Conservation (phyloP, 1,284 basidiomycete species). For the Agaricales sp. region DNA sequence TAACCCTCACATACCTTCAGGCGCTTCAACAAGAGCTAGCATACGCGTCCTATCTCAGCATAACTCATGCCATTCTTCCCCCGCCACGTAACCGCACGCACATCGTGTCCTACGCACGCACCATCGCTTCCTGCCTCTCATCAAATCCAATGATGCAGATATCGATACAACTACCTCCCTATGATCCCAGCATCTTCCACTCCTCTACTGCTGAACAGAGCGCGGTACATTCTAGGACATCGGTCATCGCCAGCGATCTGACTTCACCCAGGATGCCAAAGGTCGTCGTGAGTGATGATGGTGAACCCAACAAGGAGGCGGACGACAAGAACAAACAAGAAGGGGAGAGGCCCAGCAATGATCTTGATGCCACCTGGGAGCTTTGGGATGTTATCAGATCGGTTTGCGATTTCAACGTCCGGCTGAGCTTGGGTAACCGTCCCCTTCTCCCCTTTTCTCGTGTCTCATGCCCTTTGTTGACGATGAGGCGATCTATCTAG, state of each 20-base stretch:
- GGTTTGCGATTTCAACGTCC: constrained; percentile 79
- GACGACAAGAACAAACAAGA: constrained; percentile 26
- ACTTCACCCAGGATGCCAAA: constrained; percentile 23
- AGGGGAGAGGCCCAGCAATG: constrained; percentile 28
- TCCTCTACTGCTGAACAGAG: constrained; percentile 13
- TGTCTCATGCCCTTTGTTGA: constrained; percentile 8
- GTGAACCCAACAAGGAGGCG: no score
- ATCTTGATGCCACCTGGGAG: constrained; percentile 87
- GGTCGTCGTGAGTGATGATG: constrained; percentile 20
- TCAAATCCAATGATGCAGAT: constrained; percentile 64
- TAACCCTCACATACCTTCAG: constrained; percentile 26
- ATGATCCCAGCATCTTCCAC: constrained; percentile 56
- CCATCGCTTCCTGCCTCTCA: constrained; percentile 71
- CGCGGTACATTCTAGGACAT: constrained; percentile 2
- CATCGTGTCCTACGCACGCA: constrained; percentile 88
- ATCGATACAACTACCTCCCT: constrained; percentile 79
- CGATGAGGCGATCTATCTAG: constrained; percentile 28
- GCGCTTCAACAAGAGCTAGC: constrained; percentile 90
- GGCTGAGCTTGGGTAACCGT: constrained; percentile 70
- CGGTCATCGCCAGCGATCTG: constrained; percentile 15
- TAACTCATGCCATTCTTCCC: constrained; percentile 83
- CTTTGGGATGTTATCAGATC: constrained; percentile 94
- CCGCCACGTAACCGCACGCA: constrained; percentile 78
- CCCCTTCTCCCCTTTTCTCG: constrained; percentile 4
- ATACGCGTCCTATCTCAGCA: constrained; percentile 88